These are phyloP conservation scores for Berkeleyomyces basicola DNA, from an alignment of 2,329 filamentous ascomycete species.

Conservation along the genomic window DNA sequence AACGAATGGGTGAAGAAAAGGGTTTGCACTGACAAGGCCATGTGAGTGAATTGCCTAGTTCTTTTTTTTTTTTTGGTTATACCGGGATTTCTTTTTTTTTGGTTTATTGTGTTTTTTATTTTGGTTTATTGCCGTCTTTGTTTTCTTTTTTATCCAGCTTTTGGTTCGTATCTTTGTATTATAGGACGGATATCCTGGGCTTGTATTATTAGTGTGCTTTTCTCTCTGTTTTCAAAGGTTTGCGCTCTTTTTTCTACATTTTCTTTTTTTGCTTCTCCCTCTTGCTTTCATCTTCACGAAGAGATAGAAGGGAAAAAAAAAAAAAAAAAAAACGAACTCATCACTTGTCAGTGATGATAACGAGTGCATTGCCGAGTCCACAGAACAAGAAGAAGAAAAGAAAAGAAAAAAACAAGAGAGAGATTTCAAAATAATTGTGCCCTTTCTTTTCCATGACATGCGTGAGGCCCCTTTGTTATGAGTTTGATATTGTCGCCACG, in stretches of 20 bases:
- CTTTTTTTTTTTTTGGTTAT: constrained; percentile 1
- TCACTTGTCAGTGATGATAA: not conserved
- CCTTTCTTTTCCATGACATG: no score
- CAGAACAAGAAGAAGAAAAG: not conserved
- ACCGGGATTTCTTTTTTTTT: not conserved
- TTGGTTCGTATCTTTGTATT: constrained; percentile 4
- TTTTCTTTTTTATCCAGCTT: not conserved
- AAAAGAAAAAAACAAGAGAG: not conserved
- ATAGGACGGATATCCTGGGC: constrained; percentile 11
- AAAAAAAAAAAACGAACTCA: not conserved
- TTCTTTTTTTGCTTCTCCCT: not conserved
- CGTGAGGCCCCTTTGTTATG: no score
- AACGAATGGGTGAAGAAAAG: not conserved
- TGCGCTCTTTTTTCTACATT: not conserved
- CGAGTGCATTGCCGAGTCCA: no score
- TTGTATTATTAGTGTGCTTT: constrained; percentile 3
- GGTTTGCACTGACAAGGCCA: not conserved
- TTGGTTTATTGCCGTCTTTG: not conserved
- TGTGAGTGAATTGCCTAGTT: not conserved
- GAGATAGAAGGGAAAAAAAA: not conserved
- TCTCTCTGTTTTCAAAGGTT: not conserved
- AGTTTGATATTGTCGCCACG: no score
- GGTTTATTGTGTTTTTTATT: not conserved
- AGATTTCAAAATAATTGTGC: not conserved
- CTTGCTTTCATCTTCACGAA: not conserved